Evolutionary conservation across 768 basidiomycete species (phyloP), one percentile per base, ranked within the genome.

Genomic region (Flagelloscypha sp.): DNA sequence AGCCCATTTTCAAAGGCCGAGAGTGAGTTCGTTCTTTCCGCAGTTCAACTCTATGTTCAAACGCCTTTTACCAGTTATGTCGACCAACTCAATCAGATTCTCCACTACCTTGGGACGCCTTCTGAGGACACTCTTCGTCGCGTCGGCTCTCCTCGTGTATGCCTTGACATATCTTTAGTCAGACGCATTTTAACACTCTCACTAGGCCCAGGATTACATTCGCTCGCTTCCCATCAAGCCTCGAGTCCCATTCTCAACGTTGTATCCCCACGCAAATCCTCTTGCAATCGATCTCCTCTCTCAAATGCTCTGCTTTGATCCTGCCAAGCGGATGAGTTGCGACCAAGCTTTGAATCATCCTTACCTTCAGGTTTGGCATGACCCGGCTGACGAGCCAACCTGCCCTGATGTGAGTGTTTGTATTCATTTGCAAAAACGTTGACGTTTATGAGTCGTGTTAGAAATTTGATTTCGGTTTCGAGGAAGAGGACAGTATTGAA

Each of bases 21-120:
- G 95, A 98, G 88, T 93, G 54, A 55, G 86, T 66, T 7, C n/a
- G n/a, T n/a, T n/a, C n/a, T n/a, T n/a, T n/a, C n/a, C n/a, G 3
- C 22, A 12, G 40, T 38, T 34, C 44, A 11, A 43, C 24, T 17
- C 6, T 36, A 11, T 34, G 7, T 35, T n/a, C n/a, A n/a, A n/a
- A n/a, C n/a, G n/a, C n/a, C n/a, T n/a, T n/a, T n/a, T 11, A 36
- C 7, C 49, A 89, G 87, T 54, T 98, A 99, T 54, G 94, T 99
- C 37, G 95, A 99, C 56, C 95, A 99, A 57, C 70, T 98, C 34
- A 98, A 98, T 55, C 90, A 95, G 59, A 97, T 99, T 52, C 69
- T 99, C 24, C 93, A 98, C 57, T 89, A 93, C 52, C 78, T 98
- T n/a, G 95, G 95, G 17, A 98, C 95, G 1, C 95, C 94, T 1